These are phyloP conservation scores for Plectosphaerella cucumerina DNA, from an alignment of 2,329 filamentous ascomycete genomes.

Conservation along the genomic window DNA sequence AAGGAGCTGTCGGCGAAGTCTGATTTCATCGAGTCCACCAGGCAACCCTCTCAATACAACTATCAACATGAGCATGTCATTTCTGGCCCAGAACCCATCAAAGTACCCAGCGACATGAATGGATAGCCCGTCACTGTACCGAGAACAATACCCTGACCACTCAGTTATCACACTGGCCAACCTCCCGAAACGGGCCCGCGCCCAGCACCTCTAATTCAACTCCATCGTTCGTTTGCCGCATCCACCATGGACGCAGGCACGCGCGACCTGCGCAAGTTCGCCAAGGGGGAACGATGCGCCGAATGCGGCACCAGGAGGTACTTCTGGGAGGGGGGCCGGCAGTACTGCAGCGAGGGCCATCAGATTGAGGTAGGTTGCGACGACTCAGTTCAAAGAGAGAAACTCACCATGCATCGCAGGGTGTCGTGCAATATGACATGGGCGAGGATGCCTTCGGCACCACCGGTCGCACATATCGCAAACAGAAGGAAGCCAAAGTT, in stretches of 20 bases:
- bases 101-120: too few relatives aligned
- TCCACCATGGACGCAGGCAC: conserved; percentile 34
- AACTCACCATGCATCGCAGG: conserved; percentile 23
- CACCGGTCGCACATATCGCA: conserved; percentile 49
- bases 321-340: conserved; percentile 70
- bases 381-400: background rate
- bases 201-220: too few relatives aligned
- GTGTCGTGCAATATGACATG: conserved; percentile 51
- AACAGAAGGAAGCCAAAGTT: conserved; percentile 53
- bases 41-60: too few relatives aligned
- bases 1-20: too few relatives aligned
- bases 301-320: conserved; percentile 69
- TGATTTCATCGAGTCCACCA: too few relatives aligned
- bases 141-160: too few relatives aligned
- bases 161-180: too few relatives aligned
- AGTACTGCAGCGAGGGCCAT: conserved; percentile 79
- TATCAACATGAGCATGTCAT: too few relatives aligned
- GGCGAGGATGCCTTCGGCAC: conserved; percentile 67
- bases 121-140: too few relatives aligned
- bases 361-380: conserved; percentile 59
- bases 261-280: conserved; percentile 43
- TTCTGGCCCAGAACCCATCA: too few relatives aligned
- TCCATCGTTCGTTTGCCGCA: background rate
- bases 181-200: too few relatives aligned
- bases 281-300: conserved; percentile 49